A percentile compares a stretch with the other conserved stretches of the same genome.
These are phyloP conservation scores for Solanum chaucha DNA, from an alignment of 257 asterid species.

Conservation along the genomic window DNA sequence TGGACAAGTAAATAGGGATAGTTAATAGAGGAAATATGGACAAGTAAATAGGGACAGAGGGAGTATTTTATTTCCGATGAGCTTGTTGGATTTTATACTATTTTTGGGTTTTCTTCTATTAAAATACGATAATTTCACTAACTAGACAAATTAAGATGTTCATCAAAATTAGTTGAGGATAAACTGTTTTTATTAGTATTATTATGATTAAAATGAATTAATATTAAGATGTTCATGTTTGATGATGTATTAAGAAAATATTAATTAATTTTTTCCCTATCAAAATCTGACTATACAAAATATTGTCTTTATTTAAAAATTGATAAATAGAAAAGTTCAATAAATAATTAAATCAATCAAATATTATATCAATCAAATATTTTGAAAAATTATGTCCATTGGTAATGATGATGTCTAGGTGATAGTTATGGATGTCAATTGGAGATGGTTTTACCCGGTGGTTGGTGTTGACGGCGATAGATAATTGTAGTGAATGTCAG, in stretches of 20 bases:
- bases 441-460: not conserved
- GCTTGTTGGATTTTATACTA: no score
- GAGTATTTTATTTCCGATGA: no score
- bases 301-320: not conserved
- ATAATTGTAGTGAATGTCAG: not conserved
- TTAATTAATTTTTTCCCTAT: not conserved
- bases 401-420: not conserved
- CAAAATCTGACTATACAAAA: not conserved
- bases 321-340: not conserved
- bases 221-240: not conserved
- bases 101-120: no score
- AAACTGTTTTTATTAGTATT: no score
- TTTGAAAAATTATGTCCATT: not conserved
- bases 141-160: no score
- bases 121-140: no score
- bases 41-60: no score
- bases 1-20: no score
- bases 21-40: no score
- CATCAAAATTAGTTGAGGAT: no score
- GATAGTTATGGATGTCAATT: not conserved
- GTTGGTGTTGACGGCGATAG: not conserved
- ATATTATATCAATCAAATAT: not conserved
- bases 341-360: not conserved
- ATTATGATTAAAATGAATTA: not conserved
- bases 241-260: not conserved